A percentile compares a stretch with the other conserved stretches of the same genome.
Evolutionary conservation across 73 alveolate genomes (phyloP).

Genomic region (Effrenium voratum): DNA sequence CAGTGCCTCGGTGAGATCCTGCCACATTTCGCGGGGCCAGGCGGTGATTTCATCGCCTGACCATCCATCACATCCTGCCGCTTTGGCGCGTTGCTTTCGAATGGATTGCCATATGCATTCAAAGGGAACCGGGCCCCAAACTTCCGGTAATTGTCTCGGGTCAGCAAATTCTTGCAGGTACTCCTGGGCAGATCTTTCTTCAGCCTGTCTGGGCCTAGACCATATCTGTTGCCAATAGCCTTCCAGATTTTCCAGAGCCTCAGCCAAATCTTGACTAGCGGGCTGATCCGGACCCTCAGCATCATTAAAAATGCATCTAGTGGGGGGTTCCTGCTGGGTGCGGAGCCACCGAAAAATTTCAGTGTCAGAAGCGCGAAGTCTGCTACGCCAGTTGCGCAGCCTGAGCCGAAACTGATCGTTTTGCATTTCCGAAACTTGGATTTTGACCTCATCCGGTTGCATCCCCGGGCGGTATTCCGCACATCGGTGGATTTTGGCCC

Average conservation of each 20-base stretch:
- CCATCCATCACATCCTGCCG: slow-evolving; percentile 4
- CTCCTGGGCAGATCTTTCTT: background rate
- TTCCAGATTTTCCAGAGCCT: background rate
- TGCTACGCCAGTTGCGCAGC: background rate
- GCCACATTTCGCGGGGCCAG: background rate
- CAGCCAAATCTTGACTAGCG: background rate
- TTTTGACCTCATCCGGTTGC: background rate
- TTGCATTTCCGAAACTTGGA: background rate
- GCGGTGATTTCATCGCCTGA: background rate
- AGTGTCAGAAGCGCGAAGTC: background rate
- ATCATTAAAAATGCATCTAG: background rate
- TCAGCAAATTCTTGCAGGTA: background rate
- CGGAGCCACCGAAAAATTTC: background rate
- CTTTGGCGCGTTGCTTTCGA: background rate
- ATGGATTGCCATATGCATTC: background rate
- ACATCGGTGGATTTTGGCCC: background rate
- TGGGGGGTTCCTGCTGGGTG: background rate
- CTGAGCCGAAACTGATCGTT: background rate
- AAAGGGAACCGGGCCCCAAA: background rate
- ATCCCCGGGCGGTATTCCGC: background rate
- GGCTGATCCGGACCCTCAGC: background rate
- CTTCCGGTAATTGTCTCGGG: background rate
- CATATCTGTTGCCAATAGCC: background rate
- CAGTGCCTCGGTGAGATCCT: background rate
- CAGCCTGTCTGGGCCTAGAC: background rate